Evolutionary conservation across 2,329 filamentous ascomycete species (phyloP).

Genomic region (Colletotrichum filicis): DNA sequence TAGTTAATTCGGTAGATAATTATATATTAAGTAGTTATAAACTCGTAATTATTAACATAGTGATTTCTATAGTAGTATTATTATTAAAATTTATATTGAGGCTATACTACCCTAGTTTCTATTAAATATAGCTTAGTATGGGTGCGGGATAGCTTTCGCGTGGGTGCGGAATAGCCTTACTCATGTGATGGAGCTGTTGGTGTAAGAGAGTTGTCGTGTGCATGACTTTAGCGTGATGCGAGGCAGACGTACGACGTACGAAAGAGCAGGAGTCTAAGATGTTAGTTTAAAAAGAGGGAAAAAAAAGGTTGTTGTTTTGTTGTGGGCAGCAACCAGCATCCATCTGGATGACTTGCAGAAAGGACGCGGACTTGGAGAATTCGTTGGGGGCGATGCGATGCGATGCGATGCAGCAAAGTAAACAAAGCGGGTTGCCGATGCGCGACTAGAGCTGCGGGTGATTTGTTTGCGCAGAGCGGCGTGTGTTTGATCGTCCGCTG

Average conservation of each 20-base stretch:
- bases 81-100: too few species aligned
- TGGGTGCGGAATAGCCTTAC: too few species aligned
- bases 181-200: background rate
- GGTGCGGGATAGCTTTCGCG: too few species aligned
- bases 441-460: constrained; percentile 16
- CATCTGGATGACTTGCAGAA: constrained; percentile 6
- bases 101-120: too few species aligned
- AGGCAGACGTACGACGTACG: background rate
- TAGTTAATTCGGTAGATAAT: too few species aligned
- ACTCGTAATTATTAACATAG: too few species aligned
- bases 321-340: background rate
- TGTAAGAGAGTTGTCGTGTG: background rate
- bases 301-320: background rate
- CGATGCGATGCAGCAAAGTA: constrained; percentile 18
- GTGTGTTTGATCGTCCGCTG: constrained; percentile 1
- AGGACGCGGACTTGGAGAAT: background rate
- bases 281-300: too few species aligned
- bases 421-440: constrained; percentile 22
- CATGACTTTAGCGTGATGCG: constrained; percentile 2
- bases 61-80: too few species aligned
- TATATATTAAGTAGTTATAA: too few species aligned
- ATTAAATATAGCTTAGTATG: too few species aligned
- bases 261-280: too few species aligned
- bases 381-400: constrained; percentile 3
- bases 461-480: constrained; percentile 12